Conservation (phyloP, 306 rosid genomes). For the Alnus rubra region DNA sequence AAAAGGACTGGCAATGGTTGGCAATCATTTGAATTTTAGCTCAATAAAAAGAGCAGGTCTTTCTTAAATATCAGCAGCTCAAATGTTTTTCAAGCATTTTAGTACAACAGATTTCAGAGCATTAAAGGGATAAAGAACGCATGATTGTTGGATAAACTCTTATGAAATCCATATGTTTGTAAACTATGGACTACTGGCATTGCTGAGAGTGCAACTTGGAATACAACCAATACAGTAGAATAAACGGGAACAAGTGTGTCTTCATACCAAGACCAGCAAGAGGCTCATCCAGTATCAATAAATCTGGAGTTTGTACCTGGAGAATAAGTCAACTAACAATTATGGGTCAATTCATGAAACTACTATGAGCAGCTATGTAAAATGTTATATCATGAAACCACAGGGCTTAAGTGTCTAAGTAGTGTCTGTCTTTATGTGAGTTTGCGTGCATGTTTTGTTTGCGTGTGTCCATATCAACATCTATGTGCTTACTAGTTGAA, state of each 20-base stretch:
- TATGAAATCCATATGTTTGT: conserved; percentile 1
- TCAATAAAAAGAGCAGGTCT: neutral
- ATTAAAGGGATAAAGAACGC: conserved; percentile 11
- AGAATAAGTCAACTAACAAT: conserved; percentile 28
- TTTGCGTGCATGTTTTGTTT: conserved; percentile 8
- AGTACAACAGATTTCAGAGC: neutral
- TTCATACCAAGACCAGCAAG: conserved; percentile 93
- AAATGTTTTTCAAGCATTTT: neutral
- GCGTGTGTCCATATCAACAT: conserved; percentile 4
- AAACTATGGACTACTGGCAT: conserved; percentile 3
- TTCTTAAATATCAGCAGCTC: conserved; percentile 4
- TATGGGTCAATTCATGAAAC: conserved; percentile 18
- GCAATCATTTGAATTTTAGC: neutral
- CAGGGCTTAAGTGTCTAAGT: neutral
- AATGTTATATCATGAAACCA: conserved; percentile 12
- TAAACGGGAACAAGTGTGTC: conserved; percentile 24
- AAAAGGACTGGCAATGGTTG: neutral
- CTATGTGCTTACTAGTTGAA: conserved; percentile 69
- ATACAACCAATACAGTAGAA: conserved; percentile 12
- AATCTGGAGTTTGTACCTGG: conserved; percentile 88
- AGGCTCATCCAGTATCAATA: conserved; percentile 92
- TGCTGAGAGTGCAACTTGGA: conserved; percentile 25
- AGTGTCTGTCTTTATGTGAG: conserved; percentile 10
- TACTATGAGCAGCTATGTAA: neutral
- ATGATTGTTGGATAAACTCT: neutral